Conservation (phyloP, 2,329 filamentous ascomycete genomes). For the Apiospora pterosperma region DNA sequence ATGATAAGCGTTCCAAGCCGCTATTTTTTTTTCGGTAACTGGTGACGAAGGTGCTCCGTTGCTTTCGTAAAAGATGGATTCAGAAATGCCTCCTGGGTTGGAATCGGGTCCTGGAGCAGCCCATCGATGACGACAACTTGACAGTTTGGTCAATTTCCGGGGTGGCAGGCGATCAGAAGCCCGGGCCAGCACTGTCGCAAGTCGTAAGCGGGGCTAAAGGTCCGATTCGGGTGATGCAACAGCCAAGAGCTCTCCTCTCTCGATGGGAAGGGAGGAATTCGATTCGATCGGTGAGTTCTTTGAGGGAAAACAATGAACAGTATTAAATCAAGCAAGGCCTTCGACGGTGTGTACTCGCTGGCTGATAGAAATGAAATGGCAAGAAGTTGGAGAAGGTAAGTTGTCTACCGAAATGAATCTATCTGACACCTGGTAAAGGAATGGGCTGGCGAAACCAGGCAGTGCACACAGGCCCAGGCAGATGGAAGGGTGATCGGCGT, state of each 20-base stretch:
- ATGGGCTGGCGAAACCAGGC: neutral
- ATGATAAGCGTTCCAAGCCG: neutral
- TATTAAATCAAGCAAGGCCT: neutral
- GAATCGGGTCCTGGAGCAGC: neutral
- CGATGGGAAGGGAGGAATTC: neutral
- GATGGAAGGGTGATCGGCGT: neutral
- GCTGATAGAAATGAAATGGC: neutral
- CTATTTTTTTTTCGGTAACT: neutral
- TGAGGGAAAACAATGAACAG: neutral
- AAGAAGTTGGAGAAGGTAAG: neutral
- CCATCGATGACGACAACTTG: slow-evolving; percentile 3
- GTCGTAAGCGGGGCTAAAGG: slow-evolving; percentile 2
- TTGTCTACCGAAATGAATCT: neutral
- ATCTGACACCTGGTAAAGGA: neutral
- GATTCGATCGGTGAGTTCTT: neutral
- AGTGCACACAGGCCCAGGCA: neutral
- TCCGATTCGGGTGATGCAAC: neutral
- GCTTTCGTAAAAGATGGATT: neutral
- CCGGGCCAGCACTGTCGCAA: neutral
- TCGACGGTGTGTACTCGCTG: neutral
- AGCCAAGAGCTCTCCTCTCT: neutral
- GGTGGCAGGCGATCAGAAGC: neutral
- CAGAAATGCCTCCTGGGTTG: neutral
- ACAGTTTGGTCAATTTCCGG: neutral
- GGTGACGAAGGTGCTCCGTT: slow-evolving; percentile 1